These are phyloP conservation scores for Aureobasidium zeae DNA, from an alignment of 2,329 filamentous ascomycete species.

Conservation along the genomic window DNA sequence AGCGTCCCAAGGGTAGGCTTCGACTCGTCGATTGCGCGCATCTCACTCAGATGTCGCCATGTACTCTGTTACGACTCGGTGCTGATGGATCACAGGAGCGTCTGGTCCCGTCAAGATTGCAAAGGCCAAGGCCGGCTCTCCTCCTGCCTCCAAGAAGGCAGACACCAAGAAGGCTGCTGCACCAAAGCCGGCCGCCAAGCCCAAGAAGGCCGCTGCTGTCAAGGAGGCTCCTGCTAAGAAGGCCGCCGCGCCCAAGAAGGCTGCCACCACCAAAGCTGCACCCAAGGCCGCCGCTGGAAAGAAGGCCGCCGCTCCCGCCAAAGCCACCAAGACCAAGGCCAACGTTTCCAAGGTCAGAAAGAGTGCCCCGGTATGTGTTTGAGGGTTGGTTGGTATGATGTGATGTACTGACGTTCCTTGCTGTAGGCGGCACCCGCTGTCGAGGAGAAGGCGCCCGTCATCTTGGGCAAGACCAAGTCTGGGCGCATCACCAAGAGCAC, in stretches of 20 bases:
- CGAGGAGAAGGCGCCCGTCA: slow-evolving; percentile 56
- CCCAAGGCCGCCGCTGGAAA: slow-evolving; percentile 26
- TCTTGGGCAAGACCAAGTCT: slow-evolving; percentile 74
- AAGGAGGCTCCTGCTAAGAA: slow-evolving; percentile 26
- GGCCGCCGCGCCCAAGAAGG: slow-evolving; percentile 20
- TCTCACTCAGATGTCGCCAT: no score
- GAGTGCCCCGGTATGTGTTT: slow-evolving; percentile 28
- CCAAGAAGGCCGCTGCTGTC: slow-evolving; percentile 33
- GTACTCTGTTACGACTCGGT: neutral
- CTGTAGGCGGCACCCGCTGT: slow-evolving; percentile 61
- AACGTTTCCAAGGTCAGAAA: slow-evolving; percentile 40
- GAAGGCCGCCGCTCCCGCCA: slow-evolving; percentile 27
- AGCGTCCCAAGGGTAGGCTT: slow-evolving; percentile 77
- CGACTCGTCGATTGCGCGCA: neutral
- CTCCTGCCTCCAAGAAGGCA: slow-evolving; percentile 30
- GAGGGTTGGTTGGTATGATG: neutral
- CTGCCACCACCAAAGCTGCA: slow-evolving; percentile 25
- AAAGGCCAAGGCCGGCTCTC: slow-evolving; percentile 26
- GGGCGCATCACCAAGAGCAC: slow-evolving; percentile 70
- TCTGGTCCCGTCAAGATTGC: slow-evolving; percentile 83
- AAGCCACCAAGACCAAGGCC: slow-evolving; percentile 34
- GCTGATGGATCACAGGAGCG: slow-evolving; percentile 47
- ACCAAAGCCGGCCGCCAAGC: slow-evolving; percentile 39
- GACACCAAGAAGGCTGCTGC: slow-evolving; percentile 23
- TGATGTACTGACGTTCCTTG: slow-evolving; percentile 2